Percentiles rank a stretch among this genome's conserved stretches.
phyloP scores from a whole-genome alignment of 495 filamentous ascomycete species.

The Acidomyces sp. region DNA sequence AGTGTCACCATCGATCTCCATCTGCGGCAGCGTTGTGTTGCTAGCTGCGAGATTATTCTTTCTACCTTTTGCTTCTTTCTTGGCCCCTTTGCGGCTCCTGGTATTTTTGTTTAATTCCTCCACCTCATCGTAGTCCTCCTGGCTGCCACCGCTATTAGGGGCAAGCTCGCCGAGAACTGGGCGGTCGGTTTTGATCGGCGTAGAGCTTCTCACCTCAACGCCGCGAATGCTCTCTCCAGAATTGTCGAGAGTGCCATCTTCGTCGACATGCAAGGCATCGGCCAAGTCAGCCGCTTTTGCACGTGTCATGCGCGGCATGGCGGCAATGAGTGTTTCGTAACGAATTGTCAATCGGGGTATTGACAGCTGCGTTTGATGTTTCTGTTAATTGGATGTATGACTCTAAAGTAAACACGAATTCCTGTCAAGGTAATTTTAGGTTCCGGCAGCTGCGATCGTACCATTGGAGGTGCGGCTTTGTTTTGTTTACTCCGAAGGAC shows the following conservation, averaged over 20 bases:
- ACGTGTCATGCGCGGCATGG: slow-evolving; percentile 16
- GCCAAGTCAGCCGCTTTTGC: slow-evolving; percentile 17
- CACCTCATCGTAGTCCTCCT: slow-evolving; percentile 1
- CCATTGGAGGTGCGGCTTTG: no score
- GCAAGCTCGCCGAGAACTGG: slow-evolving; percentile 6
- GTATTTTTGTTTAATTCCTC: slow-evolving; percentile 7
- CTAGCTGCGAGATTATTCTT: slow-evolving; percentile 4
- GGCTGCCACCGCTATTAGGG: slow-evolving; percentile 14
- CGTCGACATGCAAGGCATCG: slow-evolving; percentile 15
- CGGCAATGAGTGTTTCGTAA: neutral
- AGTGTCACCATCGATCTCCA: neutral
- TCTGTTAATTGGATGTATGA: no score
- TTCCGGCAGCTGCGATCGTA: no score
- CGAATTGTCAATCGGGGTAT: no score
- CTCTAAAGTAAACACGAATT: no score
- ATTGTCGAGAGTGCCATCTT: slow-evolving; percentile 9
- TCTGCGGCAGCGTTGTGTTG: neutral
- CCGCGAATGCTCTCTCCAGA: slow-evolving; percentile 1
- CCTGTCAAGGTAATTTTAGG: no score
- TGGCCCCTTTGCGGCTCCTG: slow-evolving; percentile 2
- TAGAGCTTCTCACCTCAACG: neutral
- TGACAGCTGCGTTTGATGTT: no score
- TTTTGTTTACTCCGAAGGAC: no score
- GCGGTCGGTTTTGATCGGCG: slow-evolving; percentile 7
- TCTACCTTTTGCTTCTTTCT: slow-evolving; percentile 4